Evolutionary conservation across 2,329 filamentous ascomycete genomes (phyloP), one percentile per base, ranked within the genome.

Genomic region (Diaporthe sp.): DNA sequence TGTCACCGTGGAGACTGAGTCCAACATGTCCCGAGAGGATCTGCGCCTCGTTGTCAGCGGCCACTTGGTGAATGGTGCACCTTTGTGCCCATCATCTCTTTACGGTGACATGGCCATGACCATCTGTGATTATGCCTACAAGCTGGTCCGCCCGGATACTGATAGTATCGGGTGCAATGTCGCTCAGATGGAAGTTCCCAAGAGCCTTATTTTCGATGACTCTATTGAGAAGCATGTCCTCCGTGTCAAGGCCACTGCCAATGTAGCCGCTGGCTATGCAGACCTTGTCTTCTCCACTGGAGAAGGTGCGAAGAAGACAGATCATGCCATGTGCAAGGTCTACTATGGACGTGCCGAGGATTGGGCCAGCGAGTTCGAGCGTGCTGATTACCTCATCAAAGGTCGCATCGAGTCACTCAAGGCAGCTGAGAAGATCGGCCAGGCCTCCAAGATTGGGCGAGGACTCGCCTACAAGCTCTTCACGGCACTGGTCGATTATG

Each of bases 391-490:
- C 81, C 87, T 95, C 49, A 91, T 96, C 81, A 90, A 91, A 79
- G 88, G 87, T 31, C 90, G 92, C 74, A 88, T 93, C 73, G 86
- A 92, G 28, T 84, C 87, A 37, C 87, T 93, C 3, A 85, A 88
- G 79, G 85, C 90, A 77, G 92, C 91, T 76, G 92, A 93, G 73
- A 85, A 90, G 79, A 88, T 87, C 46, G 93, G 93, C 53, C 89
- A 90, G 74, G 93, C 93, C 39, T 93, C 94, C 82, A 93, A 94
- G 84, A 90, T 95, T 77, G 90, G 93, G 68, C 91, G 93, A 37
- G 93, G 93, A 46, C 90, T 95, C 85, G 92, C 93, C 19, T 97
- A 97, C 88, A 96, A 95, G 85, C 88, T 91, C 1, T 91, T 91
- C 79, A 79, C 83, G 15, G 87, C 88, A 57, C 83, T 92, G 0